Base-by-base conservation (phyloP, 176 grass and related monocot genomes). In the Hordeum marinum region DNA sequence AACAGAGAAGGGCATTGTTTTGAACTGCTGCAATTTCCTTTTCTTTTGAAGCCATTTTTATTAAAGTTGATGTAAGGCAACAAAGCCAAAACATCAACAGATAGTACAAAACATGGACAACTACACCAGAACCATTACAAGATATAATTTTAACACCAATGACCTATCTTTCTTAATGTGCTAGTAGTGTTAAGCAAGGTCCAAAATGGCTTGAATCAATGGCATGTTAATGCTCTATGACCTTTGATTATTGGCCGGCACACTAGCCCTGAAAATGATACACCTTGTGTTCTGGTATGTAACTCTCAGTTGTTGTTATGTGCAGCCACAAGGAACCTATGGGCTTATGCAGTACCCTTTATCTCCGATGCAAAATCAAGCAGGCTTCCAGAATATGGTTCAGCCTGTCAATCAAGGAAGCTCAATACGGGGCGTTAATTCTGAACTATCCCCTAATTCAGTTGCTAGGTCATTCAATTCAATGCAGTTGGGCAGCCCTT, bases 241-340 rank as follows among this genome's bases (percentile, higher is more conserved):
- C 34, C 8, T 81, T 69, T 14, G 31, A 82, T 82, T 40, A 39
- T 18, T 31, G 35, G 17, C 63, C 29, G 7, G 14, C 3, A 14
- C 60, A 43, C 31, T 20, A 70, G 21, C 31, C 17, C 36, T 81
- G 18, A 76, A 34, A 70, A 46, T 86, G 27, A 71, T 63, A 25
- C 75, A 1, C 60, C 42, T 72, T 88, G 58, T 48, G 46, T 86
- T 72, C 36, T 83, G 52, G 15, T 5, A 60, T 68, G 62, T 79
- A 75, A 42, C 21, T 76, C 4, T 48, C 73, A 13, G 31, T 90
- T 82, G 24, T 85, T 88, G 25, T 40, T 85, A 14, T 86, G 57
- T 92, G 87, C 90, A 95, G 93, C 88, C 94, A 89, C 83, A 91
- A 84, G 93, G 92, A 87, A 94, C 94, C 71, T 99, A 99, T 20